Base-by-base conservation (phyloP, 176 grass and related monocot genomes). In the Juncus inflexus region DNA sequence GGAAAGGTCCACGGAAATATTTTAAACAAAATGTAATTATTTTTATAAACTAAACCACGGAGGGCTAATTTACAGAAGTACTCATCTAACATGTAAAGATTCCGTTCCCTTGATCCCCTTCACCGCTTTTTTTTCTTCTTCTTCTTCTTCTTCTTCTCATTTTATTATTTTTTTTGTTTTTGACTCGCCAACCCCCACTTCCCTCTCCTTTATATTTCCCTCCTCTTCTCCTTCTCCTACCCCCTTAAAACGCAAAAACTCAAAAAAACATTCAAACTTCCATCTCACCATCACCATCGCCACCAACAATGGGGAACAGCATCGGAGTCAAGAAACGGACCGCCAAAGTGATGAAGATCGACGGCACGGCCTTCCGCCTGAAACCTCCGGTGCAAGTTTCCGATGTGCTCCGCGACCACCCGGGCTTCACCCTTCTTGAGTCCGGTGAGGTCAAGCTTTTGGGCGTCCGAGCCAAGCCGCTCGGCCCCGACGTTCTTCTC, bases 321-420 rank as follows among this genome's bases (percentile, higher is more conserved):
- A 68, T 99, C 52, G 83, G 85, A 42, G 83, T 77, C 3, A 84
- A 80, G 75, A 90, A 80, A 38, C 79, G 81, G 59, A 82, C 78
- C n/a, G 83, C 85, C n/a, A 92, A 86, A 87, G 75, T 99, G 42
- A 99, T 99, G 94, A 87, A 99, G 77, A 72, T 92, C 6, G 94
- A 99, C 71, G 94, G 94, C 67, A 92, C 83, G 38, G 68, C 75
- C 41, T 84, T 99, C 74, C 73, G 89, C 1, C 70, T 99, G 3
- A 99, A 89, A 61, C 83, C 80, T 0, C 91, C 87, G 13, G 84
- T 72, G 12, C 12, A 53, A n/a, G 91, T 82, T 5, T 72, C 62
- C 43, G 7, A 63, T 0, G 84, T 96, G 56, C 84, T 96, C 36
- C 78, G 76, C 3, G 81, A 90, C 58, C 67, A 96, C 76, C 78